Evolutionary conservation across 1,139 yeast genomes (phyloP).

Genomic region (Debaryomyces sp.): DNA sequence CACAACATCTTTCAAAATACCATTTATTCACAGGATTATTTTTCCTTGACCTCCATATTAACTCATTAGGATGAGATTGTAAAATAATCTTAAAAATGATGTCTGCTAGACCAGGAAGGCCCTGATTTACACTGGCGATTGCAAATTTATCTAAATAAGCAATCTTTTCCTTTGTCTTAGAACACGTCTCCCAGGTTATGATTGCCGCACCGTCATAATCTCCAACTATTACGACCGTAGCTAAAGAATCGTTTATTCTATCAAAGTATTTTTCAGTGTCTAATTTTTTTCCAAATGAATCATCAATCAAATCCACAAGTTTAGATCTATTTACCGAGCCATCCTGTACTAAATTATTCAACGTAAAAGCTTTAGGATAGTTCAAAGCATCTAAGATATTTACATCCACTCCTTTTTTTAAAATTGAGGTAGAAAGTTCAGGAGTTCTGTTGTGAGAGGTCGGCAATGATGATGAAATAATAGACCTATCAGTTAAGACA

Average conservation of each 20-base stretch:
- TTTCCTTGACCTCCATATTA: slow-evolving; percentile 87
- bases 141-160: slow-evolving; percentile 94
- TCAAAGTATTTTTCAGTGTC: slow-evolving; percentile 64
- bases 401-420: slow-evolving; percentile 78
- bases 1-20: slow-evolving; percentile 92
- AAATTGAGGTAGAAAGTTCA: slow-evolving; percentile 70
- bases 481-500: slow-evolving; percentile 85
- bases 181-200: slow-evolving; percentile 67
- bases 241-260: slow-evolving; percentile 66
- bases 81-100: slow-evolving; percentile 81
- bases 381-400: slow-evolving; percentile 44
- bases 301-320: slow-evolving; percentile 65
- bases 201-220: slow-evolving; percentile 96
- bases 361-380: slow-evolving; percentile 38
- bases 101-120: slow-evolving; percentile 92
- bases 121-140: slow-evolving; percentile 79
- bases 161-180: slow-evolving; percentile 24
- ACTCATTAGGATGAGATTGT: slow-evolving; percentile 68
- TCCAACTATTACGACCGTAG: slow-evolving; percentile 83
- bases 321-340: slow-evolving; percentile 58
- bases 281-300: slow-evolving; percentile 75
- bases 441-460: slow-evolving; percentile 68
- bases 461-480: slow-evolving; percentile 92
- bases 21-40: slow-evolving; percentile 93
- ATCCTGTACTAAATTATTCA: slow-evolving; percentile 45